Base-by-base conservation (phyloP, 192 early-diverging fungal genomes). In the Entomortierella parvispora region DNA sequence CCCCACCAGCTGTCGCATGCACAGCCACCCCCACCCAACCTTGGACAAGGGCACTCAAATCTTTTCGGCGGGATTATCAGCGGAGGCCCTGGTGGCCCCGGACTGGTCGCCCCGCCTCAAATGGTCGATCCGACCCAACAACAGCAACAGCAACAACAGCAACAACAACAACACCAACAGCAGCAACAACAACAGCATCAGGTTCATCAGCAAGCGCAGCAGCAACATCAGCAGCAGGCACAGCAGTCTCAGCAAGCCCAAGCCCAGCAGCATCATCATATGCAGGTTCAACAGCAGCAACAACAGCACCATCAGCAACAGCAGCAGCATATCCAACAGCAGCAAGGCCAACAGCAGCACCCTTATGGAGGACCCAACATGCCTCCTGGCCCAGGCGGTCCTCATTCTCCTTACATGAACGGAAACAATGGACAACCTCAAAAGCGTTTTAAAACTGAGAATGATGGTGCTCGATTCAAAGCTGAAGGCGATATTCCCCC, bases 1-100 rank as follows among this genome's bases (percentile, higher is more conserved):
- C 70, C 83, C 60, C 69, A 84, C 50, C 61, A 66, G 25, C 70
- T 85, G 47, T 71, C 80, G 32, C 86, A 84, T 55, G 79, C 80
- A n/a, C 86, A 83, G 49, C 71, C 87, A 9, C 87, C 88, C 28
- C 90, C 88, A 43, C 90, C 91, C 15, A 85, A 83, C 44, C 85
- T 90, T 26, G 90, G 88, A 32, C 88, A 88, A 33, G 83, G 85
- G 11, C 86, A 84, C 70, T 86, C 79, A 28, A 88, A 87, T 34
- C 68, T 85, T 10, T 89, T 89, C 71, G 82, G 83, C 15, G 78
- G 82, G 11, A 86, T 87, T 42, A 85, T 85, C 49, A 85, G 71
- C 48, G 72, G 76, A 57, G 74, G 65, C 43, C 68, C 80, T 44
- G 82, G 82, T 42, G 87, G 84, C 32, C 68, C 68, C 22, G 82